A percentile compares a stretch with the other conserved stretches of the same genome.
Evolutionary conservation across 495 filamentous ascomycete species (phyloP).

Genomic region (Neurospora sp.): DNA sequence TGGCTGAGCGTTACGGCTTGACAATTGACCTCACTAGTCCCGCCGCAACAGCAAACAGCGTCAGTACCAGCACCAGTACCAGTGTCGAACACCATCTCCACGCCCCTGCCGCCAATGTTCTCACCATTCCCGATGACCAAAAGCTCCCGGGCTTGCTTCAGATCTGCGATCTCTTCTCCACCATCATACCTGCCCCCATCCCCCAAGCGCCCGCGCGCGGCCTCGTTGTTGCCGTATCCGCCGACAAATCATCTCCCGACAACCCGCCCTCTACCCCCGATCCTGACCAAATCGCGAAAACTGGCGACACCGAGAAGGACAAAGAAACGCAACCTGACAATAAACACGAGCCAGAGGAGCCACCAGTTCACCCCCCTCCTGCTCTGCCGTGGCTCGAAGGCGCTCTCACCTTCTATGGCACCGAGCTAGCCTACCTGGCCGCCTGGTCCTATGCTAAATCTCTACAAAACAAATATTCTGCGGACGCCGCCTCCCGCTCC

Average conservation of each 20-base stretch:
- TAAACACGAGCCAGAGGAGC: not conserved
- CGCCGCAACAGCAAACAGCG: constrained; percentile 8
- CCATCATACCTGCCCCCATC: constrained; percentile 7
- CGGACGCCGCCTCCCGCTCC: not conserved
- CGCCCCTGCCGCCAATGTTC: not conserved
- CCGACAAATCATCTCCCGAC: not conserved
- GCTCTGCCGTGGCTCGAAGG: constrained; percentile 45
- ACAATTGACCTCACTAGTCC: constrained; percentile 30
- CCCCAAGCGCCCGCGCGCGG: not conserved
- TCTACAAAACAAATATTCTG: not conserved
- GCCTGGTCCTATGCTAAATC: constrained; percentile 49
- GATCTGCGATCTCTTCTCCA: constrained; percentile 29
- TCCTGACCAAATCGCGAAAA: not conserved
- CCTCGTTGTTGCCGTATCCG: not conserved
- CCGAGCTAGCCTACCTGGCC: constrained; percentile 53
- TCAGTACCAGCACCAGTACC: constrained; percentile 10
- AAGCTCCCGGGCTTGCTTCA: constrained; percentile 20
- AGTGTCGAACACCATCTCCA: constrained; percentile 10
- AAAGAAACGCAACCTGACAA: not conserved
- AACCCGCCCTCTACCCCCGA: constrained; percentile 2
- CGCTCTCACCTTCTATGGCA: constrained; percentile 63
- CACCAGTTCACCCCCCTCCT: not conserved
- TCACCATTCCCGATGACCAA: constrained; percentile 9
- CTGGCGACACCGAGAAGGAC: not conserved
- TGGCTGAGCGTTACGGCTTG: constrained; percentile 51